These are phyloP conservation scores for Lactifluus echinatus DNA, from an alignment of 768 basidiomycete species.

Conservation along the genomic window DNA sequence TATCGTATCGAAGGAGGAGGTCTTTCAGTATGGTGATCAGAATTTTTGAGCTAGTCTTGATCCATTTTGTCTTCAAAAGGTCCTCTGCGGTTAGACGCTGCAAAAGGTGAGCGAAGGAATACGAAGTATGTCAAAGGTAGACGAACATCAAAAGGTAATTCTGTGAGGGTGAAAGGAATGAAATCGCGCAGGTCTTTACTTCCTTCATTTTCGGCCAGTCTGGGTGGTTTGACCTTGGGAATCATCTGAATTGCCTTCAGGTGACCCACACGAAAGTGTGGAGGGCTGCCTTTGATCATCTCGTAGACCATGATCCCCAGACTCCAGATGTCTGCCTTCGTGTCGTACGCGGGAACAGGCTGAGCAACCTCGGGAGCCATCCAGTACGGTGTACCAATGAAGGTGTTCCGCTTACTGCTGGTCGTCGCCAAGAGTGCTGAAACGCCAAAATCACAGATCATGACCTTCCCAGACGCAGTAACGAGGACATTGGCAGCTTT, in stretches of 20 bases:
- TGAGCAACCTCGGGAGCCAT: constrained; percentile 99
- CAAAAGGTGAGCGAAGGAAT: neutral
- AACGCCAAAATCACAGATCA: constrained; percentile 98
- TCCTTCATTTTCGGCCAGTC: constrained; percentile 68
- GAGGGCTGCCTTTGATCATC: constrained; percentile 94
- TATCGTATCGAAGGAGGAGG: constrained; percentile 68
- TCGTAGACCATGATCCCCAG: constrained; percentile 94
- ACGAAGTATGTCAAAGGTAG: neutral
- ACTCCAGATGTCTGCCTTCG: constrained; percentile 98
- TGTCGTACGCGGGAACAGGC: constrained; percentile 82
- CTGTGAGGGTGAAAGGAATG: constrained; percentile 70
- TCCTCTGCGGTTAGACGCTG: constrained; percentile 90
- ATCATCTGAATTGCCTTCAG: constrained; percentile 86
- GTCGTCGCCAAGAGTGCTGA: constrained; percentile 81
- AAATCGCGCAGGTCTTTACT: constrained; percentile 86
- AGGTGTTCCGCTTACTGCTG: constrained; percentile 88
- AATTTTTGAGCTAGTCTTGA: constrained; percentile 63
- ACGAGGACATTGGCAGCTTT: constrained; percentile 97
- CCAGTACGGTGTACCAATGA: constrained; percentile 98
- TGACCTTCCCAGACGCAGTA: constrained; percentile 79
- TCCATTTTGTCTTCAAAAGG: constrained; percentile 81
- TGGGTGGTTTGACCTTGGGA: constrained; percentile 74
- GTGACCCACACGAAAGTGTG: constrained; percentile 75
- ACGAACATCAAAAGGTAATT: constrained; percentile 69
- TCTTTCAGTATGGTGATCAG: constrained; percentile 68